Evolutionary conservation across 2,329 filamentous ascomycete species (phyloP).

Genomic region (Lithohypha guttulata): DNA sequence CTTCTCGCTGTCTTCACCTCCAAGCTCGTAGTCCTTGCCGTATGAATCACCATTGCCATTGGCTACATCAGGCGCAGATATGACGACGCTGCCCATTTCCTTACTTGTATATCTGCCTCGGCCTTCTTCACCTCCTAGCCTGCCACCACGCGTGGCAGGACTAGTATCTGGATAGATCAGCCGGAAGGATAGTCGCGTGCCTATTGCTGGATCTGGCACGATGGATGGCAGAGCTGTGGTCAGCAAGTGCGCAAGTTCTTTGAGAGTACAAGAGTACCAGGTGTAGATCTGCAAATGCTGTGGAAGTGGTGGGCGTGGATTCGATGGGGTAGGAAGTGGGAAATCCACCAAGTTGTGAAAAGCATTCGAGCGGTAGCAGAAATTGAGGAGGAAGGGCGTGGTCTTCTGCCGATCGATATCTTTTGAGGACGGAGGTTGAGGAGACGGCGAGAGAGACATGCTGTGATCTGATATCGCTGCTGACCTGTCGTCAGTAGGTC

Average conservation of each 20-base stretch:
- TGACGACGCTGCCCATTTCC: conserved; percentile 71
- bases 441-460: conserved; percentile 20
- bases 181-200: conserved; percentile 78
- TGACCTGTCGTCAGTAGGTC: conserved; percentile 8
- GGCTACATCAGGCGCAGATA: conserved; percentile 41
- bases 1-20: conserved; percentile 55
- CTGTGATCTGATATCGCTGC: conserved; percentile 8
- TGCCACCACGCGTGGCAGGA: conserved; percentile 29
- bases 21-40: conserved; percentile 30
- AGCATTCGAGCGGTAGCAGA: conserved; percentile 66
- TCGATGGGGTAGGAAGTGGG: conserved; percentile 39
- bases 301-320: conserved; percentile 46
- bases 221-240: conserved; percentile 56
- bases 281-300: conserved; percentile 72
- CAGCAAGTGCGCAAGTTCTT: conserved; percentile 70
- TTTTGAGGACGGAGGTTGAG: conserved; percentile 9
- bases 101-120: conserved; percentile 60
- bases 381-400: conserved; percentile 71
- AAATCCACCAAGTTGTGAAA: conserved; percentile 51
- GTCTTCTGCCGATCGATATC: conserved; percentile 56
- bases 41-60: conserved; percentile 25
- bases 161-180: conserved; percentile 71
- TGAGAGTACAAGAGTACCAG: conserved; percentile 69
- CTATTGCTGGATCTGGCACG: conserved; percentile 63
- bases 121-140: conserved; percentile 24